Evolutionary conservation across 768 basidiomycete genomes (phyloP).

Genomic region (Russula sp.): DNA sequence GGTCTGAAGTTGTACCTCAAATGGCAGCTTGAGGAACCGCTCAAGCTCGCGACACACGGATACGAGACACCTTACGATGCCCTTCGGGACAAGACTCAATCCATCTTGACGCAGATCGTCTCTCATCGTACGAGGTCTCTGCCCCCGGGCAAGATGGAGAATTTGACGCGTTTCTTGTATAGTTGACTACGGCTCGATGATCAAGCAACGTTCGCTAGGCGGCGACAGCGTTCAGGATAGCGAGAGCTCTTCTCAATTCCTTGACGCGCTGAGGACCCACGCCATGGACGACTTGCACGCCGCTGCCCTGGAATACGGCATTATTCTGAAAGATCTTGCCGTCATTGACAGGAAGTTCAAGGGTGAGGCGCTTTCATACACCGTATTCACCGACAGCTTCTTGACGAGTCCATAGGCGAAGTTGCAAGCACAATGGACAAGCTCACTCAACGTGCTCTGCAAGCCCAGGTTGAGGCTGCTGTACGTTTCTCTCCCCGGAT

Average conservation of each 20-base stretch:
- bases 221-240: conserved; percentile 68
- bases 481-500: conserved; percentile 33
- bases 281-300: conserved; percentile 85
- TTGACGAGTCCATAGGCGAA: conserved; percentile 37
- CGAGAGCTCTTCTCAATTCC: conserved; percentile 67
- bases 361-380: conserved; percentile 28
- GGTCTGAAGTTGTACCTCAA: conserved; percentile 78
- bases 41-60: conserved; percentile 72
- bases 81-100: conserved; percentile 75
- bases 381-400: no score
- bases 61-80: conserved; percentile 80
- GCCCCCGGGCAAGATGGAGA: conserved; percentile 15
- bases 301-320: conserved; percentile 79
- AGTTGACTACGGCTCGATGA: conserved; percentile 55
- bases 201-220: conserved; percentile 74
- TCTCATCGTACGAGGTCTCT: conserved; percentile 56
- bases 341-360: conserved; percentile 87
- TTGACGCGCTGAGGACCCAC: conserved; percentile 72
- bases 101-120: conserved; percentile 80
- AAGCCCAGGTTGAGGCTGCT: conserved; percentile 84
- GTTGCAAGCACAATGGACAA: conserved; percentile 83
- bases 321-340: conserved; percentile 74
- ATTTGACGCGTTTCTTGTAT: not conserved
- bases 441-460: conserved; percentile 72
- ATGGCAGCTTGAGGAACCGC: conserved; percentile 52